Evolutionary conservation across 345 rosid species (phyloP).

Genomic region (Pugionium cornutum): DNA sequence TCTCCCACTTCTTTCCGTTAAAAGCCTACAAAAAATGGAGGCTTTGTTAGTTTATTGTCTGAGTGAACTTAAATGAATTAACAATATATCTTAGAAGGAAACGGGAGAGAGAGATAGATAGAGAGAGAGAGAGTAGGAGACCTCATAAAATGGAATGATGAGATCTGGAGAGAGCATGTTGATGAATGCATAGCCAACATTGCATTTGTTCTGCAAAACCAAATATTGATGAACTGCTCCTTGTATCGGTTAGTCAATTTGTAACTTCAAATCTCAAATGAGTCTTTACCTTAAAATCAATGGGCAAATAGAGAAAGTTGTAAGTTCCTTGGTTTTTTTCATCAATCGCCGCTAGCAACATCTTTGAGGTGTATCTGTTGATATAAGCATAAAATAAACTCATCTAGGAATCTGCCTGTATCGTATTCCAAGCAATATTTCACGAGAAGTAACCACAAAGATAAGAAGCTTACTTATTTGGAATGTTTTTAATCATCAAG

Average conservation of each 20-base stretch:
- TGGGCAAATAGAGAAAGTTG: constrained; percentile 43
- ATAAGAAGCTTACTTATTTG: constrained; percentile 52
- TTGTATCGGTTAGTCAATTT: background rate
- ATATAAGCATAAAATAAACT: constrained; percentile 3
- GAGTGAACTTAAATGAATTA: background rate
- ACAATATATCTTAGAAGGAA: background rate
- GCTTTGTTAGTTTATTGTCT: constrained; percentile 1
- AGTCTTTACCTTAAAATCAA: constrained; percentile 40
- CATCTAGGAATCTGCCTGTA: background rate
- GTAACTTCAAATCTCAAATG: background rate
- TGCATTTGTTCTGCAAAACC: constrained; percentile 78
- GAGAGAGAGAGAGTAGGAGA: constrained; percentile 20
- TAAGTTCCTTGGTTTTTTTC: constrained; percentile 36
- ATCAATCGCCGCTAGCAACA: constrained; percentile 37
- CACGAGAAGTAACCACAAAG: background rate
- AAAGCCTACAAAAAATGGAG: constrained; percentile 53
- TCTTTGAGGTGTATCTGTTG: constrained; percentile 43
- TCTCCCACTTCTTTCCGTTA: constrained; percentile 90
- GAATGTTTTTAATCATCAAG: constrained; percentile 66
- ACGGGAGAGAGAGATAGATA: background rate
- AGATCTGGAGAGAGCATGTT: constrained; percentile 75
- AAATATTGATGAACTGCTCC: constrained; percentile 7
- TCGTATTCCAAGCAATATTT: background rate
- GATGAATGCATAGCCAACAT: constrained; percentile 88
- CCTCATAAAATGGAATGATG: constrained; percentile 82